Evolutionary conservation across 164 flowering plant genomes (phyloP).

Genomic region (Chimonanthus salicifolius): DNA sequence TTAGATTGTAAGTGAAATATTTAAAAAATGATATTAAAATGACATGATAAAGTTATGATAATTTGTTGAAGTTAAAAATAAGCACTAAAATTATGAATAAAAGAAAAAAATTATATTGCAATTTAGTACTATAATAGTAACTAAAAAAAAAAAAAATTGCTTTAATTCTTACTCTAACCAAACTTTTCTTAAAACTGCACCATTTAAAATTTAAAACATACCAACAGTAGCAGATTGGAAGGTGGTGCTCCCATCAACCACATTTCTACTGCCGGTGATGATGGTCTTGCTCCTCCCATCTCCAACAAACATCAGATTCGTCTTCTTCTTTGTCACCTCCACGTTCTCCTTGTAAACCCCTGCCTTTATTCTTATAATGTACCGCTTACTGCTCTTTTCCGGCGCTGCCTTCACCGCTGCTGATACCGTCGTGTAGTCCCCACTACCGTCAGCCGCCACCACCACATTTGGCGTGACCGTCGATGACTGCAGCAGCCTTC

Average conservation of each 20-base stretch:
- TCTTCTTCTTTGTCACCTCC: constrained; percentile 71
- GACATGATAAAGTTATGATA: no score
- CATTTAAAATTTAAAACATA: constrained; percentile 21
- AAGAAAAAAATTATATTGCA: no score
- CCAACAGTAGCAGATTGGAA: constrained; percentile 92
- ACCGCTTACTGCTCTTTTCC: constrained; percentile 51
- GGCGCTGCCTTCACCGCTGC: constrained; percentile 88
- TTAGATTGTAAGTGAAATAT: no score
- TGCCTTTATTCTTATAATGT: constrained; percentile 64
- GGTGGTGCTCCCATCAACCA: constrained; percentile 84
- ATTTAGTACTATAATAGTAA: no score
- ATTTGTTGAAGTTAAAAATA: no score
- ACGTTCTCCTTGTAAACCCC: constrained; percentile 89
- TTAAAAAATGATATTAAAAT: no score
- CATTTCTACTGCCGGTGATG: constrained; percentile 72
- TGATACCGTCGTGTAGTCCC: constrained; percentile 58
- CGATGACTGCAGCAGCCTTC: constrained; percentile 55
- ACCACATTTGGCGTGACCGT: constrained; percentile 50
- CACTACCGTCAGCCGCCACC: constrained; percentile 93
- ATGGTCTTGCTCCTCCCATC: constrained; percentile 74
- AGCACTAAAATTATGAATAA: no score
- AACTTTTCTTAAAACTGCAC: no score
- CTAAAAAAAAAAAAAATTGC: no score
- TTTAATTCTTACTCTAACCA: no score
- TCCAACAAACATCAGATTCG: constrained; percentile 75